phyloP scores from a whole-genome alignment of 2,329 filamentous ascomycete genomes.

The Parastagonospora nodorum region DNA sequence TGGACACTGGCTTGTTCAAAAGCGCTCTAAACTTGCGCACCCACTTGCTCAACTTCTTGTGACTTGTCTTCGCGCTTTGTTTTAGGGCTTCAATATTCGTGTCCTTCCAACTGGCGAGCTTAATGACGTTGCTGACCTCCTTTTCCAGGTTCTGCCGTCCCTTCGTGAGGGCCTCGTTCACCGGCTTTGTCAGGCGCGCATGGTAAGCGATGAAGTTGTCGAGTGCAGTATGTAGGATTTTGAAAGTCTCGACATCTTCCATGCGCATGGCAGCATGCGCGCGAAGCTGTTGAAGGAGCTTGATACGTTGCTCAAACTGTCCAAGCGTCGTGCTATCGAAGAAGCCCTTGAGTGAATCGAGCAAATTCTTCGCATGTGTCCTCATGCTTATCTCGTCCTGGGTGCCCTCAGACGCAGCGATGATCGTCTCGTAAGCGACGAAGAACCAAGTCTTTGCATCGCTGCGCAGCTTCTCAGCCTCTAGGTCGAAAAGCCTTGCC shows the following conservation, averaged over 20 bases:
- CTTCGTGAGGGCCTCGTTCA: slow-evolving; percentile 67
- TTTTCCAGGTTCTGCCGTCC: slow-evolving; percentile 82
- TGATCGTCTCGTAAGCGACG: slow-evolving; percentile 86
- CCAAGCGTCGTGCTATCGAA: slow-evolving; percentile 79
- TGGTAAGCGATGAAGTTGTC: slow-evolving; percentile 80
- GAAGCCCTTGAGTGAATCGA: slow-evolving; percentile 79
- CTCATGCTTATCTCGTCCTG: slow-evolving; percentile 62
- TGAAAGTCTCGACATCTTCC: slow-evolving; percentile 56
- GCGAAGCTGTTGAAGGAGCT: slow-evolving; percentile 66
- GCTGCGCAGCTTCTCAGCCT: slow-evolving; percentile 74
- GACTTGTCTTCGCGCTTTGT: slow-evolving; percentile 87
- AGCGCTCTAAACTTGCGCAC: slow-evolving; percentile 87
- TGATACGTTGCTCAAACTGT: slow-evolving; percentile 75
- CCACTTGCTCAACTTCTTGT: slow-evolving; percentile 88
- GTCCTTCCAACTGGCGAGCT: slow-evolving; percentile 96
- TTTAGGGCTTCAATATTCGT: slow-evolving; percentile 89
- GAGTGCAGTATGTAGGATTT: slow-evolving; percentile 67
- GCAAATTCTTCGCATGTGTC: slow-evolving; percentile 68
- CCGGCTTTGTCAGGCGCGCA: slow-evolving; percentile 68
- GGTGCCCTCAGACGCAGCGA: slow-evolving; percentile 74
- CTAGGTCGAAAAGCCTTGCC: slow-evolving; percentile 85
- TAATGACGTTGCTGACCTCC: slow-evolving; percentile 88
- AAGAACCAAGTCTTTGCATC: slow-evolving; percentile 95
- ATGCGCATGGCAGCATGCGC: slow-evolving; percentile 68
- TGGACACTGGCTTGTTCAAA: slow-evolving; percentile 75